Base-by-base conservation (phyloP, 2,329 filamentous ascomycete genomes). In the Ceratocystis diversiconidia region DNA sequence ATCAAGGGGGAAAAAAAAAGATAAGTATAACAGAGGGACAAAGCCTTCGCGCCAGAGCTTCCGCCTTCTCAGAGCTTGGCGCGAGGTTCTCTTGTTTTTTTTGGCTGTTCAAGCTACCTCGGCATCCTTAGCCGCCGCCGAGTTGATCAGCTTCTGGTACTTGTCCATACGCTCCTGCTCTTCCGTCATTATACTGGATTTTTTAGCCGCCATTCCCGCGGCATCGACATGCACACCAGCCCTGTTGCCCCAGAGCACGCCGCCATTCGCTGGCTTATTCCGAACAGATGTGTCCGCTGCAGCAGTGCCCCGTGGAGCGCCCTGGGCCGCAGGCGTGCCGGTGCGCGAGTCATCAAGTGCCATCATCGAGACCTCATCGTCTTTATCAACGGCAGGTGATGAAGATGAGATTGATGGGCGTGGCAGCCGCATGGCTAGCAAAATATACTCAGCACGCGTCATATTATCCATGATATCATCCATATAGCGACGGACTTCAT, bases 381-480 rank as follows among this genome's bases (percentile, higher is more conserved):
- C 64, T 43, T 71, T 72, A 1, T 75, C 73, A n/a, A 74, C 73
- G 28, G 71, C 70, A 5, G 68, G 69, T 17, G 68, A 41, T 41
- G 36, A 73, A 5, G 43, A 43, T 41, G 22, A 7, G 10, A n/a
- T 10, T 30, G n/a, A 5, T 17, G 63, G 63, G 61, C 79, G 79
- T 0, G 85, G 84, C 15, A 88, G 76, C 61, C 84, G 79, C 84
- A 87, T 87, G 10, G 85, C 85, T 32, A 88, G 75, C 25, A 87
- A 74, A 3, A 87, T 78, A 70, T 87, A 87, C 73, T 87, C 85
- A 15, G 84, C 85, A 43, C 85, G 79, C 7, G 84, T 87, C 79
- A 85, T 86, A 68, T 82, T 85, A 67, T 83, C 80, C 85, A 88
- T 87, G 4, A 88, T 77, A 70, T 86, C 82, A 71, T 87, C 82